Conservation (phyloP, 805 yeast genomes). For the Candida pseudoglaebosa region DNA sequence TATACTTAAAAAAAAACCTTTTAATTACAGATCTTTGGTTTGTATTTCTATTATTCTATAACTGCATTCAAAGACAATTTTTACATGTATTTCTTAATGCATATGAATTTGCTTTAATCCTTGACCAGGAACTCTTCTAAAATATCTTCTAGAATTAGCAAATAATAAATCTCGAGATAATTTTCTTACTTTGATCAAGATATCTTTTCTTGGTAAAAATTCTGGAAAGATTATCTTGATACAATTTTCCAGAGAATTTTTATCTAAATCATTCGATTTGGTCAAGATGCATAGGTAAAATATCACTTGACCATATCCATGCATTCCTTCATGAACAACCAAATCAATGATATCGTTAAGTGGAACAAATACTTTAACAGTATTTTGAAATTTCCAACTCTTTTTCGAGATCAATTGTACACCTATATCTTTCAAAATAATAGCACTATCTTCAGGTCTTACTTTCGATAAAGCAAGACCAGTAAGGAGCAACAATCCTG, state of each 20-base stretch:
- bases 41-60: not conserved
- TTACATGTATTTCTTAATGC: not conserved
- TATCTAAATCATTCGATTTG: slow-evolving; percentile 19
- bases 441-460: slow-evolving; percentile 39
- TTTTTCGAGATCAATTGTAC: slow-evolving; percentile 38
- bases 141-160: slow-evolving; percentile 24
- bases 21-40: too few species aligned
- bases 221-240: slow-evolving; percentile 39
- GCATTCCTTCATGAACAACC: slow-evolving; percentile 73
- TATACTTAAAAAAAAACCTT: too few species aligned
- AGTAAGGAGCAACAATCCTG: not conserved
- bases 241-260: slow-evolving; percentile 10
- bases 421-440: slow-evolving; percentile 44
- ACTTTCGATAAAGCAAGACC: slow-evolving; percentile 21
- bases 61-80: not conserved
- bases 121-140: slow-evolving; percentile 36
- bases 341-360: slow-evolving; percentile 55
- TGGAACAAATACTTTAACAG: slow-evolving; percentile 47
- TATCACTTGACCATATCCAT: slow-evolving; percentile 58
- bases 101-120: slow-evolving; percentile 22
- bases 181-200: slow-evolving; percentile 37
- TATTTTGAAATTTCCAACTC: slow-evolving; percentile 18
- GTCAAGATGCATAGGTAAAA: slow-evolving; percentile 61
- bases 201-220: slow-evolving; percentile 39
- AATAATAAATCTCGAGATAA: slow-evolving; percentile 35